A percentile compares a stretch with the other conserved stretches of the same genome.
phyloP scores from a whole-genome alignment of 2,329 filamentous ascomycete genomes.

The Phyllosticta citribraziliensis region DNA sequence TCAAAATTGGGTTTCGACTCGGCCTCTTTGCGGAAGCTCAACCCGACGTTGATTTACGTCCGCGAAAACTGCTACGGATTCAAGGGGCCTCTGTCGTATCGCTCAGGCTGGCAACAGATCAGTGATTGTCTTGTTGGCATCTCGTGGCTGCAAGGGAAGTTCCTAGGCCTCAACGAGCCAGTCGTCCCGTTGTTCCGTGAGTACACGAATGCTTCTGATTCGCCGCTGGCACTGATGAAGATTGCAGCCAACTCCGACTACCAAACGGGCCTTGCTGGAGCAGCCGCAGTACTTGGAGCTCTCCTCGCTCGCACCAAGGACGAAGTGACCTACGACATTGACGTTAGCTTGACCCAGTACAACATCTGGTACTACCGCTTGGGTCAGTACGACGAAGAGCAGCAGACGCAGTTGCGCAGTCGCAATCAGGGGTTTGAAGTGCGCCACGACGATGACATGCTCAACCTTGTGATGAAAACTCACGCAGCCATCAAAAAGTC shows the following conservation, averaged over 20 bases:
- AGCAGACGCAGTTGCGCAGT: not conserved
- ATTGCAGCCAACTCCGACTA: conserved; percentile 1
- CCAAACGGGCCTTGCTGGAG: conserved; percentile 35
- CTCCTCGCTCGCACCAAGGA: conserved; percentile 24
- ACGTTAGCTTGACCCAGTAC: conserved; percentile 10
- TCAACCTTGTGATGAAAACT: conserved; percentile 1
- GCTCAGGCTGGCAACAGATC: conserved; percentile 47
- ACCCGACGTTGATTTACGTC: conserved; percentile 29
- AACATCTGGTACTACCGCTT: conserved; percentile 11
- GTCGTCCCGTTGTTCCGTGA: conserved; percentile 8
- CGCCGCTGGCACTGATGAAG: not conserved
- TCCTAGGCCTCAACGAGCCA: conserved; percentile 6
- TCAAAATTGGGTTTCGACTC: conserved; percentile 38
- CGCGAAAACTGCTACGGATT: conserved; percentile 47
- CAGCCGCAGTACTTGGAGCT: conserved; percentile 33
- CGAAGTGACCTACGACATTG: conserved; percentile 6
- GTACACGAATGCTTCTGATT: not conserved
- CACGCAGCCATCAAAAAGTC: not conserved
- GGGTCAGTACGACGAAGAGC: conserved; percentile 3
- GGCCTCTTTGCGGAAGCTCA: conserved; percentile 33
- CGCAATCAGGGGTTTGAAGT: conserved; percentile 8
- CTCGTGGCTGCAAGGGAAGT: conserved; percentile 6
- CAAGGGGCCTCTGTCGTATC: conserved; percentile 37
- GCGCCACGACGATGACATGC: conserved; percentile 10
- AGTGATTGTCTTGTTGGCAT: conserved; percentile 15